Conservation (phyloP, 1,284 basidiomycete genomes). For the Sanghuangporus weigelae region DNA sequence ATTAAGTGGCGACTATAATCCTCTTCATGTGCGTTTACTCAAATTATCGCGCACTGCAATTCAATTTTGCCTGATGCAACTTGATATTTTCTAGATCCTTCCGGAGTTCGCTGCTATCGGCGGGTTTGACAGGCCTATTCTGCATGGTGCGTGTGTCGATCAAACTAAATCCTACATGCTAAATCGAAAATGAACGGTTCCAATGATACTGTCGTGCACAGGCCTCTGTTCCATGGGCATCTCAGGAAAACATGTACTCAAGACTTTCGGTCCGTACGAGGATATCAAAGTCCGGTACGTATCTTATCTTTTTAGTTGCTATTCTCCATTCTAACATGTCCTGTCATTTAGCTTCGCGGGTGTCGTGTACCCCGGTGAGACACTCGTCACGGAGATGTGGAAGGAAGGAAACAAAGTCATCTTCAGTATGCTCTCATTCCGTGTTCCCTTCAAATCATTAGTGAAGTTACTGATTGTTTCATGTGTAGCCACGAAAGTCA, state of each 20-base stretch:
- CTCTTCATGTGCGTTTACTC: conserved; percentile 66
- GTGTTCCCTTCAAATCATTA: background rate
- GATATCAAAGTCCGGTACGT: conserved; percentile 94
- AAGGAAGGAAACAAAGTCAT: conserved; percentile 91
- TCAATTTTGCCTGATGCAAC: background rate
- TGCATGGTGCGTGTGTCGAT: conserved; percentile 47
- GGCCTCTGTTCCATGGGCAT: conserved; percentile 93
- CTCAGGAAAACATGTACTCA: conserved; percentile 89
- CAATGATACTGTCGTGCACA: conserved; percentile 23
- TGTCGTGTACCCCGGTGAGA: conserved; percentile 95
- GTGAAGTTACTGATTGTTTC: background rate
- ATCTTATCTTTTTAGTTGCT: background rate
- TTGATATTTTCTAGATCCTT: conserved; percentile 55
- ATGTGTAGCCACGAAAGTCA: conserved; percentile 53
- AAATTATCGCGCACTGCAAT: background rate
- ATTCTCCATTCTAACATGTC: background rate
- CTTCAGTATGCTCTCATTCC: conserved; percentile 58
- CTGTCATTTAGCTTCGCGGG: conserved; percentile 62
- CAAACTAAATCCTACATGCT: background rate
- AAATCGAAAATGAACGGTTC: background rate
- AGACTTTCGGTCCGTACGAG: conserved; percentile 80
- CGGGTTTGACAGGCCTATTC: conserved; percentile 89
- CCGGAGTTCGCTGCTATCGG: conserved; percentile 93
- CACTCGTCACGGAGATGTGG: conserved; percentile 95
- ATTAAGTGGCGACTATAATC: conserved; percentile 87